Conservation (phyloP, 75 land plant species). For the Chamaecyparis obtusa region DNA sequence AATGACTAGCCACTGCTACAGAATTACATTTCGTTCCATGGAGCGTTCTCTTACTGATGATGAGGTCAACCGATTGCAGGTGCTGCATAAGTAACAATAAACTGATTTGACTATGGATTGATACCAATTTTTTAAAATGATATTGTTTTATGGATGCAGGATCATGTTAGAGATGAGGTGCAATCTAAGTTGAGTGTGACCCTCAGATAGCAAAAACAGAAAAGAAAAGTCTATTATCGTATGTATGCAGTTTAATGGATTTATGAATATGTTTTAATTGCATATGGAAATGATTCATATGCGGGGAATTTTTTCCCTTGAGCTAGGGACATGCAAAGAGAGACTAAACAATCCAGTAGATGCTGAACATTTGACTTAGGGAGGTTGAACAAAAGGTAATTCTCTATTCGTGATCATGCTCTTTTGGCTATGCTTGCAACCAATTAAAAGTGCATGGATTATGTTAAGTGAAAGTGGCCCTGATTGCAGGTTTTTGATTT, state of each 20-base stretch:
- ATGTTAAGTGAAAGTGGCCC: neutral
- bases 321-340: neutral
- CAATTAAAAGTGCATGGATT: neutral
- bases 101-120: neutral
- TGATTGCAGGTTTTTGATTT: neutral
- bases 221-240: too few species aligned
- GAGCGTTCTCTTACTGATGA: conserved; percentile 97
- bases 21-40: conserved; percentile 93
- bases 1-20: conserved; percentile 90
- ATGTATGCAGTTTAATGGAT: neutral
- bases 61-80: conserved; percentile 92
- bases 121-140: neutral
- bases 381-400: neutral
- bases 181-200: conserved; percentile 74
- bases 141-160: conserved; percentile 35
- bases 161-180: conserved; percentile 79
- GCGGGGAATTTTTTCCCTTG: neutral
- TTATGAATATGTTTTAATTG: neutral
- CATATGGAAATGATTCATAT: neutral
- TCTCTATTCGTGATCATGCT: neutral
- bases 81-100: conserved; percentile 9
- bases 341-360: neutral
- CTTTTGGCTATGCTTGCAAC: neutral
- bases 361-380: neutral
- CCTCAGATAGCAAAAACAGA: conserved; percentile 41